These are phyloP conservation scores for Ramaria sp. DNA, from an alignment of 768 basidiomycete species.

Conservation along the genomic window DNA sequence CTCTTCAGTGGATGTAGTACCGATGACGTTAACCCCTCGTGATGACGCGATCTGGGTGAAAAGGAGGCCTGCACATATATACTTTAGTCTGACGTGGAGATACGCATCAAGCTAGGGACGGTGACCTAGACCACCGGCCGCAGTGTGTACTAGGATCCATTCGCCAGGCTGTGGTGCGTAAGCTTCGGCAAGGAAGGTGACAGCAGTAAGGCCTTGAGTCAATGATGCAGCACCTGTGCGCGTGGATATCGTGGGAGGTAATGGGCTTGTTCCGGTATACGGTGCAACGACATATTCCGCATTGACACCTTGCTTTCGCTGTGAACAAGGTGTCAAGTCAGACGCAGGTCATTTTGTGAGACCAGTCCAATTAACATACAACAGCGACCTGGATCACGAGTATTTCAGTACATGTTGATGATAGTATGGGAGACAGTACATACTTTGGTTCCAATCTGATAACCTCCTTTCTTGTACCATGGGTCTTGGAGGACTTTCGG, in stretches of 20 bases:
- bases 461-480: slow-evolving; percentile 54
- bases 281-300: slow-evolving; percentile 65
- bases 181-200: slow-evolving; percentile 73
- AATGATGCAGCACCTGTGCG: slow-evolving; percentile 54
- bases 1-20: slow-evolving; percentile 76
- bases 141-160: slow-evolving; percentile 75
- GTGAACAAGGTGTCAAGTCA: background rate
- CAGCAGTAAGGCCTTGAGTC: slow-evolving; percentile 70
- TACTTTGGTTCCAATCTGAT: slow-evolving; percentile 60
- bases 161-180: slow-evolving; percentile 77
- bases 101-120: slow-evolving; percentile 1
- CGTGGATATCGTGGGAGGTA: slow-evolving; percentile 53
- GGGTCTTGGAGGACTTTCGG: slow-evolving; percentile 44
- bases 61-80: slow-evolving; percentile 29
- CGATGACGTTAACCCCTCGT: slow-evolving; percentile 83
- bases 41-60: slow-evolving; percentile 59
- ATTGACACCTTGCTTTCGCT: slow-evolving; percentile 24
- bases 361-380: background rate
- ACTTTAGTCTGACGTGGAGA: background rate
- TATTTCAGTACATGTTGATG: background rate
- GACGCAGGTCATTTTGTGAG: background rate
- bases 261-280: slow-evolving; percentile 48
- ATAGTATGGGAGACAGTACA: slow-evolving; percentile 24
- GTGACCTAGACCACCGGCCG: slow-evolving; percentile 77
- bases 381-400: background rate